Base-by-base conservation (phyloP, 1,284 basidiomycete species). In the Fistulinella cinereoalba region DNA sequence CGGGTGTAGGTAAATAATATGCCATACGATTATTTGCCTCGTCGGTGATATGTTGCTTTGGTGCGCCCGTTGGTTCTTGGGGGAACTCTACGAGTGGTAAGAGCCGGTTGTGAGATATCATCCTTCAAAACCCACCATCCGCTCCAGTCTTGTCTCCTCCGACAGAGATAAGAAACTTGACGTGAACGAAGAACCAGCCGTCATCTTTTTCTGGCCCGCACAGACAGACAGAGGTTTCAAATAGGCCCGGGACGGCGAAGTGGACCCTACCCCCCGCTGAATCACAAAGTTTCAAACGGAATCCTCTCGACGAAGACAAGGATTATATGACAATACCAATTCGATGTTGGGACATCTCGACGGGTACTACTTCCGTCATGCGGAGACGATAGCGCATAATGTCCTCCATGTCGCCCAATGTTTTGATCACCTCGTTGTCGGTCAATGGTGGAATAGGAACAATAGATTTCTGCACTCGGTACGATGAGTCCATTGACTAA, bases 131-230 rank as follows among this genome's bases (percentile, higher is more conserved):
- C 56, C 2, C 54, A 83, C 86, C 84, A 74, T 87, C 81, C 49
- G 81, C 69, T n/a, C 80, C 80, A 24, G 81, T 83, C 34, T 77
- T 68, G 58, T 88, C 85, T 27, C 83, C 85, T 19, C 82, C 83
- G 6, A 91, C 75, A n/a, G 70, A 79, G 50, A 92, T 81, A 25
- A 88, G 69, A 56, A 92, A 93, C 56, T 85, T 81, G 2, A 89
- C 79, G 52, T 83, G 74, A 9, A 88, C 79, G 57, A 92, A 85
- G 64, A 90, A 92, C 92, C 91, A 94, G 0, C 83, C 80, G 49
- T 88, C 85, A 24, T 78, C 72, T 46, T 72, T 71, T 50, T 80
- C 71, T 5, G 79, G 80, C 7, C 91, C 89, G 28, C 75, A 73
- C 27, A 93, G 70, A 51, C 84, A 90, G 27, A 93, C 64, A 0